These are phyloP conservation scores for Hymenoscyphus linearis DNA, from an alignment of 2,329 filamentous ascomycete genomes.

Conservation along the genomic window DNA sequence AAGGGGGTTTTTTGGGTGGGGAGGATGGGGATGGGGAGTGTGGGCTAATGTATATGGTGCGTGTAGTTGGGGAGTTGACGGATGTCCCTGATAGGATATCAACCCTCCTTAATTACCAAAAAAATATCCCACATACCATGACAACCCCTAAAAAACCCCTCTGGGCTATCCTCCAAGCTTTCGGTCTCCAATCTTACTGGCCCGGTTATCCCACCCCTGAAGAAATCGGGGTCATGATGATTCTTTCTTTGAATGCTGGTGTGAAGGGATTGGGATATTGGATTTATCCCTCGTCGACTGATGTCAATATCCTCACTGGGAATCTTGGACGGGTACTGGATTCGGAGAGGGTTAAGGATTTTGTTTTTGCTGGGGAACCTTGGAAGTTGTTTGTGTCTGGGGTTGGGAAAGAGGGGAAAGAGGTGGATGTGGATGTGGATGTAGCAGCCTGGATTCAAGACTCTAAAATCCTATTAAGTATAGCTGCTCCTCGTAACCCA, in stretches of 20 bases:
- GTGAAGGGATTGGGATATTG: conserved; percentile 43
- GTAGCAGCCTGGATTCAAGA: too few species aligned
- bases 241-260: conserved; percentile 42
- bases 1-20: too few species aligned
- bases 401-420: too few species aligned
- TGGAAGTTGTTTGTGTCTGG: conserved; percentile 6
- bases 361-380: conserved; percentile 33
- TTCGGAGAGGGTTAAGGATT: conserved; percentile 28
- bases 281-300: conserved; percentile 38
- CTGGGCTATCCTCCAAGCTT: conserved; percentile 47
- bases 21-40: too few species aligned
- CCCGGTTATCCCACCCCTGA: conserved; percentile 37
- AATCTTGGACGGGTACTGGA: conserved; percentile 38
- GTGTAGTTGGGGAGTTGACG: too few species aligned
- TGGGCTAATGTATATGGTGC: too few species aligned
- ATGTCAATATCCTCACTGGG: conserved; percentile 29
- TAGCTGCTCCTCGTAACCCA: too few species aligned
- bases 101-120: too few species aligned
- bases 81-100: too few species aligned
- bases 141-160: conserved; percentile 35
- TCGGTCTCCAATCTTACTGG: conserved; percentile 44
- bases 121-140: conserved; percentile 28
- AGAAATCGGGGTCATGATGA: conserved; percentile 42
- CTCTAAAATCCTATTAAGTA: too few species aligned
- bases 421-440: too few species aligned